These are phyloP conservation scores for Calonectria hawksworthii DNA, from an alignment of 2,329 filamentous ascomycete genomes.

Conservation along the genomic window DNA sequence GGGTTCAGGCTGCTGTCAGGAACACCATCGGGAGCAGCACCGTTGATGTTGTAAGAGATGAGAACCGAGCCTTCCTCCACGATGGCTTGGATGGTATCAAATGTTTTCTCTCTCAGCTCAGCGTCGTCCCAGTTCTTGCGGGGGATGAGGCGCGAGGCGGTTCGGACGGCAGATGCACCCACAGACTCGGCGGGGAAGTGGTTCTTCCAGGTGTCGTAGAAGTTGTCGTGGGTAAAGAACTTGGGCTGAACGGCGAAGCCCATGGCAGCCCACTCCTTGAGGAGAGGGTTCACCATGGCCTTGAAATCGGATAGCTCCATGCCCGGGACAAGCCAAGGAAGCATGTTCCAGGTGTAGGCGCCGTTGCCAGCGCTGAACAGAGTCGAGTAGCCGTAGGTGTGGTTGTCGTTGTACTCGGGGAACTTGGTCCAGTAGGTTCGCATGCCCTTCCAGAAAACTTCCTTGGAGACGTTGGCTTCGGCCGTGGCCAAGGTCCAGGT, in stretches of 20 bases:
- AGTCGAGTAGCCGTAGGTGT: constrained; percentile 48
- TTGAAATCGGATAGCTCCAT: constrained; percentile 51
- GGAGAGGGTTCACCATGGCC: constrained; percentile 48
- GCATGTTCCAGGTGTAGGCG: constrained; percentile 47
- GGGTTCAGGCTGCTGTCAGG: constrained; percentile 56
- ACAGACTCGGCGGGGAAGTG: constrained; percentile 53
- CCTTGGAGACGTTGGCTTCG: constrained; percentile 45
- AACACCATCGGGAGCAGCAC: constrained; percentile 28
- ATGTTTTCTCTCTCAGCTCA: constrained; percentile 35
- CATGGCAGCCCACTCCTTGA: constrained; percentile 47
- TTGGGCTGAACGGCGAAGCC: constrained; percentile 46
- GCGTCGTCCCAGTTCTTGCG: constrained; percentile 44
- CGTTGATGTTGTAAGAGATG: constrained; percentile 44
- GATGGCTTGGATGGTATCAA: constrained; percentile 36
- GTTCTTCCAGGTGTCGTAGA: constrained; percentile 55
- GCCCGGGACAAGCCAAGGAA: constrained; percentile 53
- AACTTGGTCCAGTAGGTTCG: constrained; percentile 50
- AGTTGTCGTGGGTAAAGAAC: constrained; percentile 52
- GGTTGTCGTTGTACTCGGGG: constrained; percentile 47
- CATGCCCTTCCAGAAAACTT: constrained; percentile 51
- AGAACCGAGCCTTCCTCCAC: constrained; percentile 41
- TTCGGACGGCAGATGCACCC: constrained; percentile 41
- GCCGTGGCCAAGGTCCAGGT: constrained; percentile 52
- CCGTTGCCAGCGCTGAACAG: constrained; percentile 33
- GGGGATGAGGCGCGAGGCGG: constrained; percentile 58